These are phyloP conservation scores for Gossypium bickii DNA, from an alignment of 345 rosid species.

Conservation along the genomic window DNA sequence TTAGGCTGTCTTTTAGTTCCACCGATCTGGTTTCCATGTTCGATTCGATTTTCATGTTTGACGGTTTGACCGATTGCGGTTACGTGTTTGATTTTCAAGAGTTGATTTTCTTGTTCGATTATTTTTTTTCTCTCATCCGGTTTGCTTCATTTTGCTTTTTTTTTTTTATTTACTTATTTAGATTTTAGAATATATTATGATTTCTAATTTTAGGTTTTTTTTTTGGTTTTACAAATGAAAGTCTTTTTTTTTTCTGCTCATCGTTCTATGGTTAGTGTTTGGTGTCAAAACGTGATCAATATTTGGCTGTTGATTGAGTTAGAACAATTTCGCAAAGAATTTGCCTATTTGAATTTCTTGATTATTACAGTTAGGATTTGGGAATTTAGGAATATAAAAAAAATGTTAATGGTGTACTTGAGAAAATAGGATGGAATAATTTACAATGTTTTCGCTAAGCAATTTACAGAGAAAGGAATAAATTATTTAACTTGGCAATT, in stretches of 20 bases:
- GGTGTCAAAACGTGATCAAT: neutral
- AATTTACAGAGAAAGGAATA: neutral
- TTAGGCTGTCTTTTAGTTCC: neutral
- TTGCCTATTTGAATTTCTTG: neutral
- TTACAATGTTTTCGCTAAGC: neutral
- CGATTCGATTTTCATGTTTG: neutral
- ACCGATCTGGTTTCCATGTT: neutral
- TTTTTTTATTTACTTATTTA: neutral
- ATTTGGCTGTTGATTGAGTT: neutral
- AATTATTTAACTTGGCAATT: neutral
- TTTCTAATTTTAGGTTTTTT: neutral
- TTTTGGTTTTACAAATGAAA: neutral
- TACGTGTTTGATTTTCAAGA: neutral
- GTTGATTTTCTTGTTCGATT: neutral
- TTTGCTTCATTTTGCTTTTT: neutral
- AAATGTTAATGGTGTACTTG: neutral
- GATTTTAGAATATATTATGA: neutral
- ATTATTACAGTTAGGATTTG: neutral
- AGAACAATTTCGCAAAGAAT: neutral
- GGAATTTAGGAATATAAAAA: neutral
- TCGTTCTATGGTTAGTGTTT: neutral
- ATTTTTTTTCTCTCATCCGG: neutral
- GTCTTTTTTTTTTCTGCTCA: neutral
- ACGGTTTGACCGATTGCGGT: neutral
- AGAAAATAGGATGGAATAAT: neutral